Conservation (phyloP, 139 green algal genomes). For the Edaphochlamys debaryana region DNA sequence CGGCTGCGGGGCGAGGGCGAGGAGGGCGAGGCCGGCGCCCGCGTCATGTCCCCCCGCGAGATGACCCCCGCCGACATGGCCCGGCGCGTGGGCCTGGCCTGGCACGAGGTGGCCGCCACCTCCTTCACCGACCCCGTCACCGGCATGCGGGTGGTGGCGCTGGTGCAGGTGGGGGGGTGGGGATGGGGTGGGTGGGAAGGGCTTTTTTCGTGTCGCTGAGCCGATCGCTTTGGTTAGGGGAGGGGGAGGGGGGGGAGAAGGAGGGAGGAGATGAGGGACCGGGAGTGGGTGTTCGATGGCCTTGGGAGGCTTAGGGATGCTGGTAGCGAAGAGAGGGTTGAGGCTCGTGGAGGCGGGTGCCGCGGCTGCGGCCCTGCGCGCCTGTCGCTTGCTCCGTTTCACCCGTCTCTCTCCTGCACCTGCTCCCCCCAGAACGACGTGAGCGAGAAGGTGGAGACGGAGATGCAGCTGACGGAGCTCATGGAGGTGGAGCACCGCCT, state of each 20-base stretch:
- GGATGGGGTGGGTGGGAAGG: background rate
- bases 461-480: slow-evolving; percentile 45
- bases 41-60: slow-evolving; percentile 9
- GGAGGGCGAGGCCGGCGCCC: too few species aligned
- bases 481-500: slow-evolving; percentile 42
- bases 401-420: too few species aligned
- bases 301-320: too few species aligned
- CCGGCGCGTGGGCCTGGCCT: slow-evolving; percentile 7
- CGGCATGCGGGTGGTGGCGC: slow-evolving; percentile 19
- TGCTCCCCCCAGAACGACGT: slow-evolving; percentile 39
- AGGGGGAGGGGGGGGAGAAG: too few species aligned
- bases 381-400: too few species aligned
- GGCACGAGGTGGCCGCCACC: slow-evolving; percentile 39
- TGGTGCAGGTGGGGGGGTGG: slow-evolving; percentile 14
- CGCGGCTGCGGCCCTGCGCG: too few species aligned
- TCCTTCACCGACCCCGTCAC: slow-evolving; percentile 38
- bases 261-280: too few species aligned
- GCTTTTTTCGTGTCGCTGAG: background rate
- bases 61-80: slow-evolving; percentile 34
- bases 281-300: too few species aligned
- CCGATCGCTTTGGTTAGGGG: background rate
- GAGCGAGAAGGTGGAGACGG: slow-evolving; percentile 43
- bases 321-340: too few species aligned
- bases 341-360: too few species aligned
- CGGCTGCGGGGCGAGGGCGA: background rate